These are phyloP conservation scores for Salicornia ramosissima DNA, from an alignment of 148 eudicot genomes.

Conservation along the genomic window DNA sequence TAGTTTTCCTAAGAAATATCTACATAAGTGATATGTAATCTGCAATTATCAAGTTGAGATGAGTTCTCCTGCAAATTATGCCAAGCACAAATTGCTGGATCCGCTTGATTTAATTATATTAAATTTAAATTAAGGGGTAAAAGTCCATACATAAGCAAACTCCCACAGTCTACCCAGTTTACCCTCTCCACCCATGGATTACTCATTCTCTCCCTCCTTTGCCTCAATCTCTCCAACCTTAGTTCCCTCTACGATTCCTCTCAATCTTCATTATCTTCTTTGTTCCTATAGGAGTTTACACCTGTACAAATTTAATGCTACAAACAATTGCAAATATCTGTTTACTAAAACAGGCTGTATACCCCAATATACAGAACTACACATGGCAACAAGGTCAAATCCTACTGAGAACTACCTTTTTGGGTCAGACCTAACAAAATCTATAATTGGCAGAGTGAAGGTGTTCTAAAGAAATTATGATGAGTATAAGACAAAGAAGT, in stretches of 20 bases:
- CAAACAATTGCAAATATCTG: neutral
- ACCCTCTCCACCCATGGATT: neutral
- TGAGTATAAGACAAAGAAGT: too few species aligned
- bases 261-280: too few species aligned
- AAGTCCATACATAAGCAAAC: neutral
- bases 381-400: neutral
- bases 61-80: neutral
- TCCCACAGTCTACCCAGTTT: neutral
- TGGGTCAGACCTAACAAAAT: neutral
- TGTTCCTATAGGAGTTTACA: neutral
- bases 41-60: neutral
- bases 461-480: neutral
- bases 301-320: neutral
- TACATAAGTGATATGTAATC: neutral
- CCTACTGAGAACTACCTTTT: neutral
- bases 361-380: neutral
- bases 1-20: neutral
- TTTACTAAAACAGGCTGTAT: neutral
- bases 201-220: neutral
- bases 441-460: neutral
- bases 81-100: neutral
- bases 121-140: too few species aligned
- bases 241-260: neutral
- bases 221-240: neutral
- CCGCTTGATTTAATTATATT: neutral